Conservation (phyloP, 129 eudicot genomes). For the Arctium minus region DNA sequence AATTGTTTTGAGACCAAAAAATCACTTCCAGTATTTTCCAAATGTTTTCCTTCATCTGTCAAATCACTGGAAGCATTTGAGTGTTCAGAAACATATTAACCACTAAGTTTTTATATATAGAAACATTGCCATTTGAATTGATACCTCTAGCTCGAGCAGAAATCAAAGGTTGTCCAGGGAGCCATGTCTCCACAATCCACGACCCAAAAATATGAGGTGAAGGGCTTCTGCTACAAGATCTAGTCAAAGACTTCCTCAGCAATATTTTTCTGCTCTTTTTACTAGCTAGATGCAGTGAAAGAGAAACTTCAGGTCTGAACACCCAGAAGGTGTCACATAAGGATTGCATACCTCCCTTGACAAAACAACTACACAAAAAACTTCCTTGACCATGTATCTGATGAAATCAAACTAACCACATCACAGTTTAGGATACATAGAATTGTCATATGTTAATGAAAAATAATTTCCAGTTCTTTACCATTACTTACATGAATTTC, state of each 20-base stretch:
- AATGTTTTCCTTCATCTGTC: slow-evolving; percentile 61
- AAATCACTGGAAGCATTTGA: slow-evolving; percentile 91
- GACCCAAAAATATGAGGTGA: slow-evolving; percentile 35
- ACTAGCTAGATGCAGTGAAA: slow-evolving; percentile 31
- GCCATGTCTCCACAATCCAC: slow-evolving; percentile 47
- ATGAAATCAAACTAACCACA: slow-evolving; percentile 15
- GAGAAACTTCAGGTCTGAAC: slow-evolving; percentile 36
- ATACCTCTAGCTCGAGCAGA: slow-evolving; percentile 66
- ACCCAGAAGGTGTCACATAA: slow-evolving; percentile 41
- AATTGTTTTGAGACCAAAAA: slow-evolving; percentile 41
- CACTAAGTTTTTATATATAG: background rate
- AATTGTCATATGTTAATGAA: background rate
- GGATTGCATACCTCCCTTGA: slow-evolving; percentile 44
- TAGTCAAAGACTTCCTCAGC: slow-evolving; percentile 34
- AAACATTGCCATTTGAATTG: slow-evolving; percentile 4
- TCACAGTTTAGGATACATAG: background rate
- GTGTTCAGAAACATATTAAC: slow-evolving; percentile 70
- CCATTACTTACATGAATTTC: background rate
- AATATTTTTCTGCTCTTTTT: slow-evolving; percentile 36
- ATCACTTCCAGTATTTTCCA: slow-evolving; percentile 35
- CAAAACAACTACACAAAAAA: slow-evolving; percentile 27
- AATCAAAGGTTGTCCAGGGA: slow-evolving; percentile 30
- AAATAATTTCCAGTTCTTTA: background rate
- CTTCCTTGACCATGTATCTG: slow-evolving; percentile 45
- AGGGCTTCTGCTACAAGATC: slow-evolving; percentile 38